phyloP scores from a whole-genome alignment of 164 flowering plant genomes.

The Chimonanthus praecox region DNA sequence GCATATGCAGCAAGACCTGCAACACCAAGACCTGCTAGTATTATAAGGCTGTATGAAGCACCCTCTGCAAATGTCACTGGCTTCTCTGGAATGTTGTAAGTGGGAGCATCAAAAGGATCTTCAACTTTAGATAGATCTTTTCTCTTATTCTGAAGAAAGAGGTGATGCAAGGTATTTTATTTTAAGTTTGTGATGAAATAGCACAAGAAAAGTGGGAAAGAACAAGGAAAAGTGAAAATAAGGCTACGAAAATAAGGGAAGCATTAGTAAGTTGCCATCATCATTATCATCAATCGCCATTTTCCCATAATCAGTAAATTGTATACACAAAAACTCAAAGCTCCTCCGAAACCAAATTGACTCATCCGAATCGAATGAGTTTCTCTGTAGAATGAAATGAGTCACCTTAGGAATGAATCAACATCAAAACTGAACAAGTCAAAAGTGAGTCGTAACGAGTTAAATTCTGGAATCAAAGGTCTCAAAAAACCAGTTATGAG shows the following conservation, averaged over 20 bases:
- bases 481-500: neutral
- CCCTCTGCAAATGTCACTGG: conserved; percentile 93
- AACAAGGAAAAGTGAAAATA: neutral
- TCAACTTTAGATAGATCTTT: conserved; percentile 73
- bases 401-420: neutral
- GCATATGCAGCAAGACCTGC: conserved; percentile 87
- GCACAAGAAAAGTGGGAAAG: neutral
- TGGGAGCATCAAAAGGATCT: conserved; percentile 97
- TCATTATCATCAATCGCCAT: no score
- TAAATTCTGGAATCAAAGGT: neutral
- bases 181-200: neutral
- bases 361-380: neutral
- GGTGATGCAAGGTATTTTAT: neutral
- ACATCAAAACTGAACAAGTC: neutral
- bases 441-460: neutral
- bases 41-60: conserved; percentile 76
- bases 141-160: conserved; percentile 29
- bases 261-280: neutral
- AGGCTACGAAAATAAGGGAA: neutral
- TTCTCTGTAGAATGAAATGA: neutral
- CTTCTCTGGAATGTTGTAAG: conserved; percentile 92
- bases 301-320: no score
- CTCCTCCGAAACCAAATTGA: no score
- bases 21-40: conserved; percentile 85
- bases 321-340: no score